A percentile compares a stretch with the other conserved stretches of the same genome.
phyloP scores from a whole-genome alignment of 106 monocot species.

The Dendrobium huoshanense region DNA sequence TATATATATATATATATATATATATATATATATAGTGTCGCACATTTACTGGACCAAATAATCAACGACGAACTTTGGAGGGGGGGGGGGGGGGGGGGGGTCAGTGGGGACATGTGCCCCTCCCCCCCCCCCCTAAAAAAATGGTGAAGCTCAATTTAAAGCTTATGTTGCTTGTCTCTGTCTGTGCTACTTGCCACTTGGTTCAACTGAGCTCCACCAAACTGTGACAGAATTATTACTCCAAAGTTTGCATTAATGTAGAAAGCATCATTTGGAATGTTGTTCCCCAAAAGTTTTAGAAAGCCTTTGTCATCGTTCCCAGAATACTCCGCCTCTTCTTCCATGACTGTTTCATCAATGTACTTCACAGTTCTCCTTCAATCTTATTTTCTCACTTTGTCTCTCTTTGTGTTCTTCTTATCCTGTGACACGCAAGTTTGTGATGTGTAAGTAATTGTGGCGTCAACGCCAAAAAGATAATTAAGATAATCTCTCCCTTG shows the following conservation, averaged over 20 bases:
- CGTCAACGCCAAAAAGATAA: constrained; percentile 61
- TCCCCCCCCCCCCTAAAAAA: background rate
- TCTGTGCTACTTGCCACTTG: background rate
- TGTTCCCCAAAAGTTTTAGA: constrained; percentile 44
- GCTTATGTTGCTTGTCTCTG: background rate
- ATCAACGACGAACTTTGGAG: too few species aligned
- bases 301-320: constrained; percentile 65
- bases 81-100: too few species aligned
- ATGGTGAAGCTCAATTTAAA: background rate
- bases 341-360: constrained; percentile 79
- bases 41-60: too few species aligned
- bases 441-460: constrained; percentile 72
- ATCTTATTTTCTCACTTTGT: too few species aligned
- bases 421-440: constrained; percentile 43
- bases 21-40: too few species aligned
- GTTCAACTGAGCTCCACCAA: constrained; percentile 20
- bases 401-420: background rate
- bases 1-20: too few species aligned
- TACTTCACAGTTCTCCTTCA: too few species aligned
- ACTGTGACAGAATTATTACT: constrained; percentile 63
- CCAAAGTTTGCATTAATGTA: constrained; percentile 63
- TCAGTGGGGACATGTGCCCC: fast-evolving
- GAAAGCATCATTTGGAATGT: constrained; percentile 55
- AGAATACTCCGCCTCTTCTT: constrained; percentile 84
- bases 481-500: constrained; percentile 71